Conservation (phyloP, 306 rosid species). For the Phaseolus lunatus region DNA sequence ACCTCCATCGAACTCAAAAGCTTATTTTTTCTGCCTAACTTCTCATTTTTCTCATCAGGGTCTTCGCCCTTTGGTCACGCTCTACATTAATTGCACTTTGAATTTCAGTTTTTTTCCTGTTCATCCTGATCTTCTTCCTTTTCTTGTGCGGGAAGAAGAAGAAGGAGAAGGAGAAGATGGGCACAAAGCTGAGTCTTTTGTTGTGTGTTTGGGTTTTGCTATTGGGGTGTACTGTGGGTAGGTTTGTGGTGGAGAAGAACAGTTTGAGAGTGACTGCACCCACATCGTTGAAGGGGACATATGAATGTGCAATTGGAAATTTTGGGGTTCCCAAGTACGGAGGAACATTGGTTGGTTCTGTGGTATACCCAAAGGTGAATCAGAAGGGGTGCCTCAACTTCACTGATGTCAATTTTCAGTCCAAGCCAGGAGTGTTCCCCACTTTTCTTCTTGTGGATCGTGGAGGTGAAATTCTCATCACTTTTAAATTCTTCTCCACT, state of each 20-base stretch:
- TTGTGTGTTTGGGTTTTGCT: conserved; percentile 60
- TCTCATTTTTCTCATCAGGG: conserved; percentile 49
- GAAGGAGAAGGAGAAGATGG: conserved; percentile 46
- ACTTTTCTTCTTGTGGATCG: conserved; percentile 89
- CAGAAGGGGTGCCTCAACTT: conserved; percentile 76
- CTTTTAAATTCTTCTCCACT: conserved; percentile 1
- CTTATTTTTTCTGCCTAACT: conserved; percentile 15
- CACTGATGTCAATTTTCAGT: conserved; percentile 63
- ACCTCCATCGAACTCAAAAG: conserved; percentile 31
- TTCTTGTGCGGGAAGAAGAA: conserved; percentile 7
- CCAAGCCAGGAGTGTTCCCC: conserved; percentile 78
- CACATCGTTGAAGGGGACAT: conserved; percentile 59
- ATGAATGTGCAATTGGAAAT: conserved; percentile 96
- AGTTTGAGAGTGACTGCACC: conserved; percentile 80
- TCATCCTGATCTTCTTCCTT: conserved; percentile 42
- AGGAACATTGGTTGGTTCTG: conserved; percentile 85
- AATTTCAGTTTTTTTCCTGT: conserved; percentile 30
- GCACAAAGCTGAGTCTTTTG: conserved; percentile 51
- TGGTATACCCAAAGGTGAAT: conserved; percentile 77
- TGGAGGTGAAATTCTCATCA: conserved; percentile 65
- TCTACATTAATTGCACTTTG: conserved; percentile 14
- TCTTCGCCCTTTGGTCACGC: background rate
- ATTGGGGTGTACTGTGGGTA: conserved; percentile 63
- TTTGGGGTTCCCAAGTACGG: conserved; percentile 96
- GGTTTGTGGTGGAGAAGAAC: conserved; percentile 97